phyloP scores from a whole-genome alignment of 768 basidiomycete genomes.

The Rhodosporidiobolus sp. region DNA sequence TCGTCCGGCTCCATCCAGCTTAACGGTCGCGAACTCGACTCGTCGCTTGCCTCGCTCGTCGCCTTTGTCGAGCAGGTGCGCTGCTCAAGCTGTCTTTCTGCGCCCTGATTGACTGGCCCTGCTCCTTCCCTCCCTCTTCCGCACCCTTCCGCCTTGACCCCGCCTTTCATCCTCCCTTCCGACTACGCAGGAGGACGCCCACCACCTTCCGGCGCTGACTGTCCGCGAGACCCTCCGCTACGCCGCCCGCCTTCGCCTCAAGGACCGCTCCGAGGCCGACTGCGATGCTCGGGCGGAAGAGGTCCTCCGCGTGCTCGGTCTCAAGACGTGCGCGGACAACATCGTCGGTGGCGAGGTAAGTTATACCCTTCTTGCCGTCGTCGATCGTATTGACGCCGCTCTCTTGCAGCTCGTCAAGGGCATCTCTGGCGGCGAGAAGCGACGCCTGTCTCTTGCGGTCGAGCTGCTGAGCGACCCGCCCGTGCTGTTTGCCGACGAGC shows the following conservation, averaged over 20 bases:
- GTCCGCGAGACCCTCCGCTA: constrained; percentile 50
- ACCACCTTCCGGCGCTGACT: constrained; percentile 48
- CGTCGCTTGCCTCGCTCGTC: constrained; percentile 38
- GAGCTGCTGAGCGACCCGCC: constrained; percentile 51
- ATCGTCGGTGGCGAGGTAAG: constrained; percentile 52
- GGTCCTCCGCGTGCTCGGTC: constrained; percentile 53
- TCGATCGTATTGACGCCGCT: neutral
- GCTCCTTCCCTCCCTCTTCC: no score
- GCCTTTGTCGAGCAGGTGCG: constrained; percentile 50
- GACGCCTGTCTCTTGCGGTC: constrained; percentile 54
- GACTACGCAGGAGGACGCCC: constrained; percentile 47
- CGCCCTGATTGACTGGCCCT: neutral
- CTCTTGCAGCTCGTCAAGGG: constrained; percentile 48
- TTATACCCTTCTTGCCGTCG: no score
- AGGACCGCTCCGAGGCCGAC: constrained; percentile 48
- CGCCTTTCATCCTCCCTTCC: no score
- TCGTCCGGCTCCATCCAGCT: constrained; percentile 46
- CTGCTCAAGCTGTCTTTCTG: neutral
- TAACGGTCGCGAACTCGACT: constrained; percentile 44
- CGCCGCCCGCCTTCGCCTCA: constrained; percentile 51
- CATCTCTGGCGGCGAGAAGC: constrained; percentile 57
- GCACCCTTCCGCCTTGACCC: no score
- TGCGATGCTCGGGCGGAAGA: constrained; percentile 54
- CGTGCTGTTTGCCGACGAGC: constrained; percentile 51
- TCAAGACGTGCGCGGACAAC: constrained; percentile 55